Evolutionary conservation across 495 filamentous ascomycete genomes (phyloP).

Genomic region (Penicillium riverlandense): DNA sequence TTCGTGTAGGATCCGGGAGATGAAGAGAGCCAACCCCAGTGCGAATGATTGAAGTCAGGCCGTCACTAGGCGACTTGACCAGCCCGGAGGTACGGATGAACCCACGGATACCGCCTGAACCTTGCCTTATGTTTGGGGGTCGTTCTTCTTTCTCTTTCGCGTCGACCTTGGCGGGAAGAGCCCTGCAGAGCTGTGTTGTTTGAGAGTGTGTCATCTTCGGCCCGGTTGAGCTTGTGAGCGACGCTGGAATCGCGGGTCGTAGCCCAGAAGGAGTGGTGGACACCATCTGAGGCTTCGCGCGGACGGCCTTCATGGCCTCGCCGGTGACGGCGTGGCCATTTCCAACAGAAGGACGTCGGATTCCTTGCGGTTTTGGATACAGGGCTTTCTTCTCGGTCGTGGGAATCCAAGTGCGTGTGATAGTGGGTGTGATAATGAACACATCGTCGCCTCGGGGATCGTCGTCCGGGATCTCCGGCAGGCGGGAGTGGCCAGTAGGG

Average conservation of each 20-base stretch:
- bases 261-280: slow-evolving; percentile 27
- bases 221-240: slow-evolving; percentile 18
- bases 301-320: slow-evolving; percentile 25
- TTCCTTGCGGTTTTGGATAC: slow-evolving; percentile 11
- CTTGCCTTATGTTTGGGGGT: slow-evolving; percentile 9
- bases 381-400: slow-evolving; percentile 11
- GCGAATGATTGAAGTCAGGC: slow-evolving; percentile 16
- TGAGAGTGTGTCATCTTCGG: slow-evolving; percentile 15
- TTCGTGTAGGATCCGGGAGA: slow-evolving; percentile 1
- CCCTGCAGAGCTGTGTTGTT: slow-evolving; percentile 4
- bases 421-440: slow-evolving; percentile 45
- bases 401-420: slow-evolving; percentile 33
- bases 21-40: slow-evolving; percentile 11
- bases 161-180: slow-evolving; percentile 6
- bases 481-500: slow-evolving; percentile 4
- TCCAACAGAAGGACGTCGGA: slow-evolving; percentile 17
- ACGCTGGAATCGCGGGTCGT: slow-evolving; percentile 18
- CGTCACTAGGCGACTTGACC: slow-evolving; percentile 25
- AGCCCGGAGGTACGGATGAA: slow-evolving; percentile 36
- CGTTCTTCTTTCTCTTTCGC: slow-evolving; percentile 2
- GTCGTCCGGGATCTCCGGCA: slow-evolving; percentile 11
- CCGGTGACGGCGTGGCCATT: slow-evolving; percentile 15
- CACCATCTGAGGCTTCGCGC: slow-evolving; percentile 22
- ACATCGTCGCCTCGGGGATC: slow-evolving; percentile 30
- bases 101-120: slow-evolving; percentile 24